Evolutionary conservation across 2,329 filamentous ascomycete genomes (phyloP), one percentile per base, ranked within the genome.

Genomic region (Ophiocordyceps camponoti-rufipedis): DNA sequence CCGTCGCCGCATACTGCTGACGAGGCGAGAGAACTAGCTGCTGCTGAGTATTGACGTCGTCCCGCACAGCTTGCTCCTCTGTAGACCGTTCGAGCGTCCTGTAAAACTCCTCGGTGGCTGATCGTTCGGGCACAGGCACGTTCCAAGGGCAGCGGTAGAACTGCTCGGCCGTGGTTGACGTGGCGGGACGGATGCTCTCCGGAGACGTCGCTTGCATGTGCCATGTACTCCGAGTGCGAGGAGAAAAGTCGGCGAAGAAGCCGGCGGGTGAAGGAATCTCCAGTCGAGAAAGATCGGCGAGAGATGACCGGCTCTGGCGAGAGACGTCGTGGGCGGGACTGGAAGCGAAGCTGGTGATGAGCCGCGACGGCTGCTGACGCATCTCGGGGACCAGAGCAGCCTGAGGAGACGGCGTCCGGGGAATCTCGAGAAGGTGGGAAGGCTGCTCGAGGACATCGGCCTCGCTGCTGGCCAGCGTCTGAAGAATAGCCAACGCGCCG

Each of bases 201-300:
- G 72, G 70, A 18, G 71, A 69, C 52, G 62, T 65, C 28, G 65
- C 64, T 11, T 72, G 69, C 48, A 80, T 66, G 55, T 85, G 78
- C 89, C 89, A 96, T 12, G 88, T 91, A 55, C 80, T 78, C 45
- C 87, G 78, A 35, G 81, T 78, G 45, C 77, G 74, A 4, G 81
- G 76, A 35, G 82, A 85, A 28, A 95, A 72, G 0, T 82, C 86
- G 2, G 85, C 85, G 62, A 95, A 95, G 69, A 95, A 95, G 1
- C 83, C 86, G 28, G 85, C 82, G 0, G 89, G 89, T 0, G 89
- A 95, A 6, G 88, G 89, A 32, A 96, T 87, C 28, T 88, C 88
- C 18, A 95, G 72, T 48, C 75, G 79, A 18, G 84, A 88, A 50
- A 95, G 72, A 38, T 80, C 83, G 46, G 80, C 80, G 13, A 79